phyloP scores from a whole-genome alignment of 2,329 filamentous ascomycete genomes.

The Colletotrichum musae region DNA sequence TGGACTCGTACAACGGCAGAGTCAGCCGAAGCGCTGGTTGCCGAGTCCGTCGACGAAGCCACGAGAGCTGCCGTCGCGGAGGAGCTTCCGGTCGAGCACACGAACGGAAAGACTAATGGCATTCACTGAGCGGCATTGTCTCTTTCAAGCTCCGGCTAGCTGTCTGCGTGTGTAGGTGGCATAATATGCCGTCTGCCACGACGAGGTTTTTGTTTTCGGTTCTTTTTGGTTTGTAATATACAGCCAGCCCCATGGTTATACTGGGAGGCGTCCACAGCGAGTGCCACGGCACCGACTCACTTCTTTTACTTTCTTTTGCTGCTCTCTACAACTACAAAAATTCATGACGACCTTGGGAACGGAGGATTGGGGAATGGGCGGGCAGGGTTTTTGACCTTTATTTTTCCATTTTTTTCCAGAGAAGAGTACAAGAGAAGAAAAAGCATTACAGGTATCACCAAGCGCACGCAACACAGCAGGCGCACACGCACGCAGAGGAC shows the following conservation, averaged over 20 bases:
- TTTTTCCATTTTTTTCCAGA: slow-evolving; percentile 8
- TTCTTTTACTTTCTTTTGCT: slow-evolving; percentile 8
- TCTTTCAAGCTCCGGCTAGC: background rate
- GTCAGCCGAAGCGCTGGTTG: slow-evolving; percentile 53
- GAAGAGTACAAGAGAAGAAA: slow-evolving; percentile 18
- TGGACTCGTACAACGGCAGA: slow-evolving; percentile 69
- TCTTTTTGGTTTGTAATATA: slow-evolving; percentile 10
- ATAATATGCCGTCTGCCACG: slow-evolving; percentile 1
- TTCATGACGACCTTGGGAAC: slow-evolving; percentile 28
- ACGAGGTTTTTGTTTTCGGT: slow-evolving; percentile 14
- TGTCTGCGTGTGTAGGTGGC: background rate
- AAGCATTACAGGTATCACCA: slow-evolving; percentile 7
- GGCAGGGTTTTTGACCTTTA: background rate
- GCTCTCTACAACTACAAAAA: slow-evolving; percentile 10
- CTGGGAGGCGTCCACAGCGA: slow-evolving; percentile 11
- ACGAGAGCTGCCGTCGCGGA: slow-evolving; percentile 33
- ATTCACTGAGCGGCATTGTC: slow-evolving; percentile 9
- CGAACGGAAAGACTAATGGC: slow-evolving; percentile 41
- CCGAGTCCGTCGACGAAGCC: slow-evolving; percentile 50
- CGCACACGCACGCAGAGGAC: background rate
- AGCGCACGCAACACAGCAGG: background rate
- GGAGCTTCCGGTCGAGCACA: slow-evolving; percentile 22
- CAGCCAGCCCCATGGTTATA: slow-evolving; percentile 1
- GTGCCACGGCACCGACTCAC: slow-evolving; percentile 9
- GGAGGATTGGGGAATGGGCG: slow-evolving; percentile 9